phyloP scores from a whole-genome alignment of 495 filamentous ascomycete genomes.

The Podospora fimiseda region DNA sequence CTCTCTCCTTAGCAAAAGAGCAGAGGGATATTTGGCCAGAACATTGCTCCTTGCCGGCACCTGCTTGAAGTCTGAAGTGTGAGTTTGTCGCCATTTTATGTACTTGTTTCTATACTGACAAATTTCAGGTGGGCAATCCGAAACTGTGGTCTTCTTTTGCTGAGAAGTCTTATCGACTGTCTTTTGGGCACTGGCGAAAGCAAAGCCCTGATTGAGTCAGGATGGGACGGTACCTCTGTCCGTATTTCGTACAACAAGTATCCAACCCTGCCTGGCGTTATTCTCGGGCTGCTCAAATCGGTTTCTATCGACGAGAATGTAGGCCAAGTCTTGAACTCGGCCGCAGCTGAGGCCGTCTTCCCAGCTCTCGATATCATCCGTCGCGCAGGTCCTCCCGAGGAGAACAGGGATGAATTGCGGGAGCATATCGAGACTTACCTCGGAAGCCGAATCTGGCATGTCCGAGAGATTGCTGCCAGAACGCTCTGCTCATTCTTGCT shows the following conservation, averaged over 20 bases:
- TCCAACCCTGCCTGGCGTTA: conserved; percentile 58
- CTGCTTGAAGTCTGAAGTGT: conserved; percentile 58
- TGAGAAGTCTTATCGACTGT: conserved; percentile 72
- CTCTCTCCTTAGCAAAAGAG: conserved; percentile 55
- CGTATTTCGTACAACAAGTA: conserved; percentile 64
- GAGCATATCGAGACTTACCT: conserved; percentile 50
- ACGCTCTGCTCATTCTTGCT: conserved; percentile 64
- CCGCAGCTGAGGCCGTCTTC: conserved; percentile 67
- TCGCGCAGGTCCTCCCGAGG: conserved; percentile 50
- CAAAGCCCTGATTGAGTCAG: conserved; percentile 42
- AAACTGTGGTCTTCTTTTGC: conserved; percentile 85
- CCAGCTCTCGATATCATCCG: conserved; percentile 81
- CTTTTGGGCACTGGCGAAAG: conserved; percentile 62
- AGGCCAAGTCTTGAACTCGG: conserved; percentile 25
- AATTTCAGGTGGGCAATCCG: conserved; percentile 74
- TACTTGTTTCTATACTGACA: conserved; percentile 12
- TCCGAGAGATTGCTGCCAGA: conserved; percentile 83
- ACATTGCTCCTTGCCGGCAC: conserved; percentile 66
- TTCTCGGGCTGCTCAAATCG: conserved; percentile 57
- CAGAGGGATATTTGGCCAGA: conserved; percentile 64
- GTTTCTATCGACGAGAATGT: conserved; percentile 28
- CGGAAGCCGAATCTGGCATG: conserved; percentile 74
- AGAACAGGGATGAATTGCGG: conserved; percentile 38
- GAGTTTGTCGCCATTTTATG: conserved; percentile 32
- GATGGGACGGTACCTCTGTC: conserved; percentile 44